Evolutionary conservation across 2,329 filamentous ascomycete species (phyloP), one percentile per base, ranked within the genome.

Genomic region (Fusarium tricinctum): DNA sequence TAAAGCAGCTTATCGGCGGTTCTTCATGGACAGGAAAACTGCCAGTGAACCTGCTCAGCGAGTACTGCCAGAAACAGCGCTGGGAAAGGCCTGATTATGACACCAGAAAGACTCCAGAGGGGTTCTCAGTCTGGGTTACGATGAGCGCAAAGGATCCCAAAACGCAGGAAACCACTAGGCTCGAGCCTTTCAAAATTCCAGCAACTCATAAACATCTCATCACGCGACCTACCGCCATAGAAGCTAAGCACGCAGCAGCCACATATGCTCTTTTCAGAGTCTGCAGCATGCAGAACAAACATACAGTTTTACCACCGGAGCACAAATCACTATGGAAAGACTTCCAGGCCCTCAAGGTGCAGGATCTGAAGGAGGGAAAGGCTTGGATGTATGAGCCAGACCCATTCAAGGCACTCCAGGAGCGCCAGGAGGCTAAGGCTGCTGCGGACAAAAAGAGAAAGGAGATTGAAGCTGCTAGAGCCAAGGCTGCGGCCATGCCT

Each of bases 21-120:
- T 89, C 93, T 60, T 97, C 94, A 72, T 99, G 96, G 96, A 99
- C 96, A 0, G 96, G 96, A 40, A 99, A 99, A 78, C 83, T 99
- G 32, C 96, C 96, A 2, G 92, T 97, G 68, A 97, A 97, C 77
- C 86, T 98, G 74, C 87, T 98, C 68, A 93, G 92, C 35, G 96
- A 98, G 83, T 92, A 97, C 80, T 97, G 94, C 74, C 94, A 97
- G 81, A 97, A 95, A 79, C 92, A 97, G 78, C 93, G 93, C 77
- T 99, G 96, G 96, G 92, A 93, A 70, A 95, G 91, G 77, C 95
- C 95, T 3, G 94, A 97, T 68, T 99, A 97, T 79, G 91, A 91
- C 68, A 93, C 93, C 85, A 87, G 84, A 68, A 93, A 91, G 84
- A 88, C 87, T 26, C 83, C 87, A 14, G 91, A 92, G 53, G 93